Percentiles rank a stretch among this genome's conserved stretches.
phyloP scores from a whole-genome alignment of 78 protist genomes.

The Monocercomonoides exilis region DNA sequence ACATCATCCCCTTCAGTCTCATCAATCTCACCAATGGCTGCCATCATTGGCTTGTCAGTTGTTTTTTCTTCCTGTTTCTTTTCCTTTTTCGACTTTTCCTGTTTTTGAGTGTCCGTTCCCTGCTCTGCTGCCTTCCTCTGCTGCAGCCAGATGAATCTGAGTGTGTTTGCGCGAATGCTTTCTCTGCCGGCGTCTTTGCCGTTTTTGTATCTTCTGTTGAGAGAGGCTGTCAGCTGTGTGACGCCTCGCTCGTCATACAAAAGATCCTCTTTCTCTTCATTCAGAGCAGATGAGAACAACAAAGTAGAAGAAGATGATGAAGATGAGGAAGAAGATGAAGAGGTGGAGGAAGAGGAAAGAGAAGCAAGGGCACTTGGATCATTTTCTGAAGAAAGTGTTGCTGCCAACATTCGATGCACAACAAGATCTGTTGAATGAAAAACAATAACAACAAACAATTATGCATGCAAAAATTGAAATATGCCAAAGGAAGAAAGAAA shows the following conservation, averaged over 20 bases:
- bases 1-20: too few relatives aligned
- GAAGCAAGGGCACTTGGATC: too few relatives aligned
- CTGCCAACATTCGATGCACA: slow-evolving; percentile 73
- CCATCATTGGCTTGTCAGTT: too few relatives aligned
- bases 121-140: too few relatives aligned
- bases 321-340: too few relatives aligned
- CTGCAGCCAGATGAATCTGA: neutral
- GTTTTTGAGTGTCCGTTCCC: too few relatives aligned
- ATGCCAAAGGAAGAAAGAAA: neutral
- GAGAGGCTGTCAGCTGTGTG: neutral
- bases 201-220: neutral
- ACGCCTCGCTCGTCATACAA: neutral
- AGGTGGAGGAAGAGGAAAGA: too few relatives aligned
- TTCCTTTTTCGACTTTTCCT: too few relatives aligned
- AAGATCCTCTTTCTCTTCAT: neutral
- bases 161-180: neutral
- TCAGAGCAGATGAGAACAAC: neutral
- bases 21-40: too few relatives aligned
- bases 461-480: neutral
- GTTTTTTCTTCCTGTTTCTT: neutral
- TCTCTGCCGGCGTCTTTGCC: neutral
- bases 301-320: too few relatives aligned
- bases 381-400: neutral
- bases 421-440: slow-evolving; percentile 55
- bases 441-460: neutral